Base-by-base conservation (phyloP, 2,329 filamentous ascomycete genomes). In the Beauveria varroae region DNA sequence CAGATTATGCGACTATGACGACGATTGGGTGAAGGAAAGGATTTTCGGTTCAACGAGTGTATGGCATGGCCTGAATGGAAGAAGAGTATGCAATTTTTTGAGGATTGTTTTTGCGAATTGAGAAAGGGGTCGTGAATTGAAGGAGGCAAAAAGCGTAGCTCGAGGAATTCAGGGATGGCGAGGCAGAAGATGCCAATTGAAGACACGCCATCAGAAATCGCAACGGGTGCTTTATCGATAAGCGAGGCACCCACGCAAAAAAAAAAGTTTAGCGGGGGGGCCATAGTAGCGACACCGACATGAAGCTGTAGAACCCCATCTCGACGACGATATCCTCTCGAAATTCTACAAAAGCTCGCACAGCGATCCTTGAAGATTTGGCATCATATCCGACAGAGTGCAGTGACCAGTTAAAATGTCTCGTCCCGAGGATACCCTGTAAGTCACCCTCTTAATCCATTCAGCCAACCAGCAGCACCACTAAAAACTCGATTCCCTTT, bases 401-500 rank as follows among this genome's bases (percentile, higher is more conserved):
- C 3, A 16, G 41, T 9, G n/a, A 37, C 46, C 46, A 18, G 34
- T 5, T 34, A 28, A 88, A 72, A 98, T 99, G 95, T 98, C 95
- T 72, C 91, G 95, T 68, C 95, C 95, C 66, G 95, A 99, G 81
- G 95, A 99, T 78, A 89, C 86, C 66, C 86, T 98, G 90, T 95
- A 81, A 70, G 84, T 24, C 52, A 7, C 30, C 49, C 59, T 10
- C 62, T 56, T 60, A 62, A 58, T 49, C 28, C 60, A 59, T 50
- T 24, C 43, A 61, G n/a, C 56, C 65, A 64, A 55, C 63, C 64
- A 16, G 40, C 44, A 43, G 37, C 61, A 63, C 57, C 1, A 40
- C 49, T 53, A 60, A 60, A 60, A 54, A 60, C 41, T 49, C 41
- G 30, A 28, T 18, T 61, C 66, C 69, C 61, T 65, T 69, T 73